Evolutionary conservation across 176 grass and related monocot genomes (phyloP).

Genomic region (Tuctoria greenei): DNA sequence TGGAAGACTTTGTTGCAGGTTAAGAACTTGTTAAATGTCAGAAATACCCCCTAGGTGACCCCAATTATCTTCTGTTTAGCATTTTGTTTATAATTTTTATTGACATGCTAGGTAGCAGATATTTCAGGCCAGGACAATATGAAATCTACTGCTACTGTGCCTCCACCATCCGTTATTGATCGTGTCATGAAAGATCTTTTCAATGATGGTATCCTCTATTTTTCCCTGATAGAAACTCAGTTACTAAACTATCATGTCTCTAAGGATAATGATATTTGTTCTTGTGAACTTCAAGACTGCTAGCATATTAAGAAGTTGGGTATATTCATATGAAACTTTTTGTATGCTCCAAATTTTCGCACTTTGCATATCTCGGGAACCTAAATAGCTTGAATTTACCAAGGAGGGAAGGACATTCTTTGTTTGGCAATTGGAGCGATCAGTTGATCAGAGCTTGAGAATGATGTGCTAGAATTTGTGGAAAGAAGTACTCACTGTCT

Average conservation of each 20-base stretch:
- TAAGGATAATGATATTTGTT: slow-evolving; percentile 7
- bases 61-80: slow-evolving; percentile 2
- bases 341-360: slow-evolving; percentile 6
- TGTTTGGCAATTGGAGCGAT: neutral
- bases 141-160: slow-evolving; percentile 61
- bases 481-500: neutral
- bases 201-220: slow-evolving; percentile 60
- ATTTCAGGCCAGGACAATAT: slow-evolving; percentile 70
- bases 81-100: slow-evolving; percentile 62
- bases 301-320: neutral
- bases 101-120: slow-evolving; percentile 84
- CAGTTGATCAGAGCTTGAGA: neutral
- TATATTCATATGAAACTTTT: neutral
- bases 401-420: neutral
- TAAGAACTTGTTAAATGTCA: slow-evolving; percentile 39
- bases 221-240: slow-evolving; percentile 32
- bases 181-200: slow-evolving; percentile 96
- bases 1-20: slow-evolving; percentile 97
- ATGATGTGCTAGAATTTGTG: neutral
- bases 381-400: neutral
- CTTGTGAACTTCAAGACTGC: neutral
- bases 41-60: slow-evolving; percentile 5
- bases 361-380: neutral
- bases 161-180: slow-evolving; percentile 87
- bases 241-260: slow-evolving; percentile 10